These are phyloP conservation scores for Nelumbo lutea DNA, from an alignment of 164 flowering plant genomes.

Conservation along the genomic window DNA sequence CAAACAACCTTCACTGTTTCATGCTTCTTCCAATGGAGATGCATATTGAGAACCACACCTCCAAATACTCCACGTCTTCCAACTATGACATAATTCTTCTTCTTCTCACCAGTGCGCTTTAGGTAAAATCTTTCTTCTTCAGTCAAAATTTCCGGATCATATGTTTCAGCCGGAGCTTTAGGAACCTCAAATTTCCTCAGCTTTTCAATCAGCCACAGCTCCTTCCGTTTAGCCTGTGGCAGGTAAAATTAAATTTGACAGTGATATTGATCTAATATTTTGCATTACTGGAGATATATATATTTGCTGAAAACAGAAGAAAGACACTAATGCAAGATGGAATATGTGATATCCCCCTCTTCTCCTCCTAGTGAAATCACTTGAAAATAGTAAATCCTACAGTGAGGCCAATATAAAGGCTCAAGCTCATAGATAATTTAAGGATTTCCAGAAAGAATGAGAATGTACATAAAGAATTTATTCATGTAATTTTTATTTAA, in stretches of 20 bases:
- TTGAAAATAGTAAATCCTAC: neutral
- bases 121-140: slow-evolving; percentile 86
- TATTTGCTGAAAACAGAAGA: too few species aligned
- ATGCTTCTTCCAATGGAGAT: slow-evolving; percentile 93
- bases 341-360: too few species aligned
- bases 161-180: slow-evolving; percentile 48
- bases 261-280: neutral
- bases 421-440: neutral
- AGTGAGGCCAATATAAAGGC: neutral
- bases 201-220: slow-evolving; percentile 89
- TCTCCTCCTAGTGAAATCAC: neutral
- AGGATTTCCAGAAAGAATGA: neutral
- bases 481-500: too few species aligned
- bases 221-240: slow-evolving; percentile 77
- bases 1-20: slow-evolving; percentile 87
- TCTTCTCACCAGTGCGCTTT: slow-evolving; percentile 89
- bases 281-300: too few species aligned
- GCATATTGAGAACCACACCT: slow-evolving; percentile 97
- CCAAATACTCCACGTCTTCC: slow-evolving; percentile 97
- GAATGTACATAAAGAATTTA: too few species aligned
- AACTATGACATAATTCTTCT: slow-evolving; percentile 81
- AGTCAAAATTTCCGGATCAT: slow-evolving; percentile 89
- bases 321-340: too few species aligned
- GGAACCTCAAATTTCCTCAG: slow-evolving; percentile 69
- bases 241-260: slow-evolving; percentile 1